These are phyloP conservation scores for Citrullus mucosospermus DNA, from an alignment of 306 rosid genomes.

Conservation along the genomic window DNA sequence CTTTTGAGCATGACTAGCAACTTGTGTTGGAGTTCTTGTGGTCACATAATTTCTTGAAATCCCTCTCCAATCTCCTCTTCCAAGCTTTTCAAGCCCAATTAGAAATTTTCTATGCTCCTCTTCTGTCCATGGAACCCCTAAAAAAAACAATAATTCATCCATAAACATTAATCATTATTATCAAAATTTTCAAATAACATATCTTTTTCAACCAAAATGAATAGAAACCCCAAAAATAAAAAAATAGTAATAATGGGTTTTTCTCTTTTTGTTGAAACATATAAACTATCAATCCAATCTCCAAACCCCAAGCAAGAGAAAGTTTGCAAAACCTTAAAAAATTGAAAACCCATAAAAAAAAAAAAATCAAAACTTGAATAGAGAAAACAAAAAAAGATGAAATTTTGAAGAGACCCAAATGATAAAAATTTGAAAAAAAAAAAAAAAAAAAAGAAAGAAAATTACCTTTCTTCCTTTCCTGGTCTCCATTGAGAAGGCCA, in stretches of 20 bases:
- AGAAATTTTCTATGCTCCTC: slow-evolving; percentile 80
- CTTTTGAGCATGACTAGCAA: slow-evolving; percentile 95
- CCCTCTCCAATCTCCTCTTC: slow-evolving; percentile 94
- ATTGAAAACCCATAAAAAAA: not conserved
- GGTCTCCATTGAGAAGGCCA: slow-evolving; percentile 39
- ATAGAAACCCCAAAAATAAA: not conserved
- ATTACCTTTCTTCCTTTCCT: slow-evolving; percentile 67
- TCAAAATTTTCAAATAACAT: too few species aligned
- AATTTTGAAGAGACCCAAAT: not conserved
- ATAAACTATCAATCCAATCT: not conserved
- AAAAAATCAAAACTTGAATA: not conserved
- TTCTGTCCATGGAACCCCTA: slow-evolving; percentile 92
- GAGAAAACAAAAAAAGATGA: not conserved
- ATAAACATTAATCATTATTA: not conserved
- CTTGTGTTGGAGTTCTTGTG: slow-evolving; percentile 90
- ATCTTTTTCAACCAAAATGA: too few species aligned
- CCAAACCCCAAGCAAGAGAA: not conserved
- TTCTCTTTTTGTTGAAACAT: too few species aligned
- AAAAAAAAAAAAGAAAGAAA: not conserved
- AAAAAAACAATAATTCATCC: not conserved
- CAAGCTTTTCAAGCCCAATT: slow-evolving; percentile 69
- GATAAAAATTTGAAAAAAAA: not conserved
- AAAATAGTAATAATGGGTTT: not conserved
- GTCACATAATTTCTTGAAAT: slow-evolving; percentile 67
- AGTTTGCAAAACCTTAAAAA: not conserved